Evolutionary conservation across 1,284 basidiomycete species (phyloP).

Genomic region (Apiotrichum laibachii): DNA sequence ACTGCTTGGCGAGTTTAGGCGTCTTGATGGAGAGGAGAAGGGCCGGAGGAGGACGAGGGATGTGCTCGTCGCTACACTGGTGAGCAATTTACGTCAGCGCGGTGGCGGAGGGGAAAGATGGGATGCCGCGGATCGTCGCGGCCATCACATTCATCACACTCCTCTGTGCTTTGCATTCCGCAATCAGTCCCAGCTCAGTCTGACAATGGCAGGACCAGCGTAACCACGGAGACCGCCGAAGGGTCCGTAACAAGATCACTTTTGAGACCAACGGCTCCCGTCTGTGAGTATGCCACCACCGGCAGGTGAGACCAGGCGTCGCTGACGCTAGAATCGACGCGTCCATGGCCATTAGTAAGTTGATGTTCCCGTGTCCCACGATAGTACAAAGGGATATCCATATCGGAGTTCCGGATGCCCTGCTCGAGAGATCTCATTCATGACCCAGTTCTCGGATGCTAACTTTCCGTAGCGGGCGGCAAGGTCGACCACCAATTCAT

Average conservation of each 20-base stretch:
- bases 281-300: conserved; percentile 31
- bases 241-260: conserved; percentile 59
- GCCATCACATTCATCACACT: too few species aligned
- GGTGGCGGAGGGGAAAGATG: too few species aligned
- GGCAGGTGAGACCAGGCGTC: too few species aligned
- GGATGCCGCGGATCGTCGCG: too few species aligned
- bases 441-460: background rate
- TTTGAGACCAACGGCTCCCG: conserved; percentile 66
- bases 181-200: too few species aligned
- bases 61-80: conserved; percentile 46
- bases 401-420: too few species aligned
- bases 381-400: too few species aligned
- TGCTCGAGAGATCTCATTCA: too few species aligned
- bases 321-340: conserved; percentile 58
- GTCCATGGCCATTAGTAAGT: conserved; percentile 58
- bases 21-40: conserved; percentile 4
- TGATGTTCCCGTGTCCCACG: too few species aligned
- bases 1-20: conserved; percentile 28
- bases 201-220: conserved; percentile 62
- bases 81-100: conserved; percentile 19
- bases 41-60: conserved; percentile 28
- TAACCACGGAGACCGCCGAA: conserved; percentile 66
- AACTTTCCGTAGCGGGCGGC: conserved; percentile 57
- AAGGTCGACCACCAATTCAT: conserved; percentile 73
- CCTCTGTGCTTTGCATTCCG: too few species aligned